Evolutionary conservation across 2,329 filamentous ascomycete genomes (phyloP).

Genomic region (Neonectria sp.): DNA sequence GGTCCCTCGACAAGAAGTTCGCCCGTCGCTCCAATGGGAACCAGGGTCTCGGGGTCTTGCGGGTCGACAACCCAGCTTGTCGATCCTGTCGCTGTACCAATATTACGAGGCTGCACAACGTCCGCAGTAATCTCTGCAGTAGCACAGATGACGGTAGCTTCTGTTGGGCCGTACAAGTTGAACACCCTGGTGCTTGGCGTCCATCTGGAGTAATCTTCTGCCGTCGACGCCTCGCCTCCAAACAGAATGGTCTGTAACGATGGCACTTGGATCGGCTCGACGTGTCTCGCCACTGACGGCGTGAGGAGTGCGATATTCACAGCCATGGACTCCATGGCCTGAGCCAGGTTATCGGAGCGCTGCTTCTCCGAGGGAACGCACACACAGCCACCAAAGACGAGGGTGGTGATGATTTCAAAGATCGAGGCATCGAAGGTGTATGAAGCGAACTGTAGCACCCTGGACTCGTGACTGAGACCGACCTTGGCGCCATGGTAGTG

Average conservation of each 20-base stretch:
- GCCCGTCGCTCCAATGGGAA: conserved; percentile 26
- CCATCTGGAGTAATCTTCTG: conserved; percentile 21
- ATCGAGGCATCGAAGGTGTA: conserved; percentile 21
- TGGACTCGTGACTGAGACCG: not conserved
- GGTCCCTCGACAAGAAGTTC: conserved; percentile 25
- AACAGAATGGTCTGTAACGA: conserved; percentile 1
- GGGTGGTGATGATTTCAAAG: conserved; percentile 14
- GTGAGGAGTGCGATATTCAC: conserved; percentile 40
- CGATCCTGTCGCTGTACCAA: conserved; percentile 16
- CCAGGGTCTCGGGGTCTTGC: conserved; percentile 24
- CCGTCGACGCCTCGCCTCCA: conserved; percentile 14
- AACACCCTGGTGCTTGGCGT: conserved; percentile 8
- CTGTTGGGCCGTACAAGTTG: conserved; percentile 24
- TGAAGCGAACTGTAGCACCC: conserved; percentile 3
- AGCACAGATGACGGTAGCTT: conserved; percentile 22
- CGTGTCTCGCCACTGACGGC: conserved; percentile 11
- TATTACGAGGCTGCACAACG: conserved; percentile 8
- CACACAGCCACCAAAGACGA: conserved; percentile 11
- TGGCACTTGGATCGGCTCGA: conserved; percentile 4
- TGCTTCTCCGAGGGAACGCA: conserved; percentile 19
- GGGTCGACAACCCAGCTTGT: conserved; percentile 26
- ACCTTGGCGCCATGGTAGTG: conserved; percentile 13
- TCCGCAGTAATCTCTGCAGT: not conserved
- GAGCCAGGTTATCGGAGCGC: conserved; percentile 32
- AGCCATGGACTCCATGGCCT: conserved; percentile 52